phyloP scores from a whole-genome alignment of 2,329 filamentous ascomycete species.

The Cordyceps tenuipes region DNA sequence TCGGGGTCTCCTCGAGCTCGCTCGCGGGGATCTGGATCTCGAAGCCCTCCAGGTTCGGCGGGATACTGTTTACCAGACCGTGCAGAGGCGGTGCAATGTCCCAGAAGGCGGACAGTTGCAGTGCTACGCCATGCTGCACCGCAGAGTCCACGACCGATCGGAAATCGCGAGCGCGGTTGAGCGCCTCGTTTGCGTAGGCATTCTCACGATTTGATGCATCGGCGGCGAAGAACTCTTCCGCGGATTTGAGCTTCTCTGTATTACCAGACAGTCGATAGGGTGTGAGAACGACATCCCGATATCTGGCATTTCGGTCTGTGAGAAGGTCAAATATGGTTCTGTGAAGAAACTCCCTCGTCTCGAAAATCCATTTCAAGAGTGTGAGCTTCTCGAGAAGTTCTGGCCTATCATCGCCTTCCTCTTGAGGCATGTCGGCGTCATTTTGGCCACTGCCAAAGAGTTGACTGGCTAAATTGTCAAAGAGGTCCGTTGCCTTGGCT shows the following conservation, averaged over 20 bases:
- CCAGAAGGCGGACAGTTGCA: conserved; percentile 93
- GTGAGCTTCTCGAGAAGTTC: conserved; percentile 92
- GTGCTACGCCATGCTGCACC: conserved; percentile 78
- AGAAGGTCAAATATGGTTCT: conserved; percentile 79
- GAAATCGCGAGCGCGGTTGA: conserved; percentile 69
- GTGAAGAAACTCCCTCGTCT: conserved; percentile 81
- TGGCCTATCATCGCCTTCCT: conserved; percentile 90
- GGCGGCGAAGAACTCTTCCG: conserved; percentile 71
- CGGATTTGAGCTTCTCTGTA: conserved; percentile 69
- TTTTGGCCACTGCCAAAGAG: conserved; percentile 58
- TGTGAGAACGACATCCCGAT: conserved; percentile 72
- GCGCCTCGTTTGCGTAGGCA: conserved; percentile 61
- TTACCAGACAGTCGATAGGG: conserved; percentile 72
- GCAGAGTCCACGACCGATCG: conserved; percentile 73
- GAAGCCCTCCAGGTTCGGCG: conserved; percentile 50
- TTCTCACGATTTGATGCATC: conserved; percentile 67
- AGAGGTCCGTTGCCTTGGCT: conserved; percentile 63
- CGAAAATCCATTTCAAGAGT: conserved; percentile 93
- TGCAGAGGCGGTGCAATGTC: conserved; percentile 84
- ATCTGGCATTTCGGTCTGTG: conserved; percentile 76
- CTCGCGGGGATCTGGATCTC: conserved; percentile 66
- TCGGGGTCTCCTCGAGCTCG: conserved; percentile 80
- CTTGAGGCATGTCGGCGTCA: conserved; percentile 75
- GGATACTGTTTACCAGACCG: conserved; percentile 72
- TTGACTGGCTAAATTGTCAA: conserved; percentile 63